phyloP scores from a whole-genome alignment of 768 basidiomycete species.

The Pholiota microspora region DNA sequence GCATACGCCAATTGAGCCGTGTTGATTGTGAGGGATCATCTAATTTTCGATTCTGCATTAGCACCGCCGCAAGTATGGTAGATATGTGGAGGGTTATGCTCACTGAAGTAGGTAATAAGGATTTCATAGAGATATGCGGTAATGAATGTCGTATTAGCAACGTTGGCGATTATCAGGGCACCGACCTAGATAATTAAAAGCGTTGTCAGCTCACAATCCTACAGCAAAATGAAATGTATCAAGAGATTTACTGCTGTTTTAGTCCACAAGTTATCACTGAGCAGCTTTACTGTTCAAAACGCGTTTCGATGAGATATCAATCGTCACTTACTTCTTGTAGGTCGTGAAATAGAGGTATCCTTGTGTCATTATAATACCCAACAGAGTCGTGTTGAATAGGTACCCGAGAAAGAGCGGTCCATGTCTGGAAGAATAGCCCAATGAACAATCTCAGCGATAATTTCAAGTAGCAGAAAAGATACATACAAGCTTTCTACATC shows the following conservation, averaged over 20 bases:
- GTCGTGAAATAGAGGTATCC: conserved; percentile 14
- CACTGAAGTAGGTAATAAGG: background rate
- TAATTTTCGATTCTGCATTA: background rate
- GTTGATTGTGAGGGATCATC: background rate
- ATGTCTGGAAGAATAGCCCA: conserved; percentile 4
- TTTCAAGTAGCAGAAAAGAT: background rate
- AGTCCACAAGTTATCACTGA: background rate
- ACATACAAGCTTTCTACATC: background rate
- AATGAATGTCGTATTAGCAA: background rate
- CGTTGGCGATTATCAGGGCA: background rate
- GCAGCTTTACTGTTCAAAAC: background rate
- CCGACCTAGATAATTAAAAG: background rate
- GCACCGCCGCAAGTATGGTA: background rate
- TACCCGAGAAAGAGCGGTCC: conserved; percentile 17
- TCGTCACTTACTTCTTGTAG: conserved; percentile 23
- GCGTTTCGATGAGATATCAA: conserved; percentile 7
- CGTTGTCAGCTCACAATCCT: background rate
- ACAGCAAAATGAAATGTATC: background rate
- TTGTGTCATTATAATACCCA: conserved; percentile 18
- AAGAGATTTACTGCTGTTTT: background rate
- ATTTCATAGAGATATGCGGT: background rate
- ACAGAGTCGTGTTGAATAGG: conserved; percentile 14
- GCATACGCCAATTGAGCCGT: background rate
- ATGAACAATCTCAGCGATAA: background rate
- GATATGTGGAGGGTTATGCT: background rate